phyloP scores from a whole-genome alignment of 2,329 filamentous ascomycete species.

The Grosmannia clavigera region DNA sequence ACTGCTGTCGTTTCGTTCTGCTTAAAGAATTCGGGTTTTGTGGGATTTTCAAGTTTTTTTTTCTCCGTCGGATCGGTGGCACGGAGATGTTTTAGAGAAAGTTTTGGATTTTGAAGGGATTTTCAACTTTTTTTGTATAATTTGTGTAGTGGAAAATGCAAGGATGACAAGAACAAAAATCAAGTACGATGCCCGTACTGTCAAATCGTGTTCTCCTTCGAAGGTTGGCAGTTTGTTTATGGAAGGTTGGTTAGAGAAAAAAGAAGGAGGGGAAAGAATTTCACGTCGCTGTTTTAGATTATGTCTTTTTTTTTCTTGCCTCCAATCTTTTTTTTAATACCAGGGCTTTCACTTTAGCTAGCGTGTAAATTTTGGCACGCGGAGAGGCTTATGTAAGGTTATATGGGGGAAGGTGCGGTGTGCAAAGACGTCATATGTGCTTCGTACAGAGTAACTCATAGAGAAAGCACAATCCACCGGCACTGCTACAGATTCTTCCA shows the following conservation, averaged over 20 bases:
- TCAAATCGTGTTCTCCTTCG: constrained; percentile 12
- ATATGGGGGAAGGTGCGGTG: constrained; percentile 1
- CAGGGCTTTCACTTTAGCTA: constrained; percentile 2
- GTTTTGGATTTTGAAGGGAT: constrained; percentile 30
- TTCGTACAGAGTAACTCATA: not conserved
- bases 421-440: not conserved
- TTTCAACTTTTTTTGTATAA: constrained; percentile 51
- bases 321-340: constrained; percentile 4
- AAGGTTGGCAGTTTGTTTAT: constrained; percentile 33
- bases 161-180: constrained; percentile 48
- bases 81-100: constrained; percentile 10
- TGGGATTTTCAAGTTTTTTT: constrained; percentile 4
- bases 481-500: not conserved
- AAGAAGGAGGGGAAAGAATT: constrained; percentile 8
- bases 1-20: not conserved
- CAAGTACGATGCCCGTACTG: constrained; percentile 44
- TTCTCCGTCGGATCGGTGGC: constrained; percentile 10
- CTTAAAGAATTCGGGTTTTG: not conserved
- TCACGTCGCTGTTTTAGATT: constrained; percentile 9
- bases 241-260: constrained; percentile 23
- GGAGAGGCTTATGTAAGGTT: constrained; percentile 1
- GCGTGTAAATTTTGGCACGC: not conserved
- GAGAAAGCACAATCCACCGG: not conserved
- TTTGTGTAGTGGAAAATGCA: constrained; percentile 34
- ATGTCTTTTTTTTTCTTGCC: constrained; percentile 2